These are phyloP conservation scores for Solanum acaule DNA, from an alignment of 257 asterid genomes.

Conservation along the genomic window DNA sequence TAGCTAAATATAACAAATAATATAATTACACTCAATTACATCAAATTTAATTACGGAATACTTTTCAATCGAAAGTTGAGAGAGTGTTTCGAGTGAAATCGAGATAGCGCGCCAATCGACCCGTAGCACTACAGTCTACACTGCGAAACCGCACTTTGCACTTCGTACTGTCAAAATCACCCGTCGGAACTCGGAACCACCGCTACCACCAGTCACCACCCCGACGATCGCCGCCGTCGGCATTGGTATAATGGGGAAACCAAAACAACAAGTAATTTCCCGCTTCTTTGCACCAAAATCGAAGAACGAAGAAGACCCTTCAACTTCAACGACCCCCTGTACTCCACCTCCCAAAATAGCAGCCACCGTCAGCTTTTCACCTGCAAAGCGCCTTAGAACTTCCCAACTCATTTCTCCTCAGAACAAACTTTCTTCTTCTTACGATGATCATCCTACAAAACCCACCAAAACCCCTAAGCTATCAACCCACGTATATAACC, in stretches of 20 bases:
- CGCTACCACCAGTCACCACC: conserved; percentile 2
- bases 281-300: conserved; percentile 87
- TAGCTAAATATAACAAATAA: too few relatives aligned
- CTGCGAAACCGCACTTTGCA: not conserved
- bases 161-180: not conserved
- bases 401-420: conserved; percentile 29
- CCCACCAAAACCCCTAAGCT: conserved; percentile 28
- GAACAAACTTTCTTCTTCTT: not conserved
- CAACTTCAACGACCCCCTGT: conserved; percentile 20
- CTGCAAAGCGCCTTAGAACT: conserved; percentile 71
- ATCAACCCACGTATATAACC: conserved; percentile 10
- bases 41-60: too few relatives aligned
- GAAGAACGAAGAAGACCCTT: conserved; percentile 9
- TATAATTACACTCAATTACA: fast-evolving
- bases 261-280: conserved; percentile 77
- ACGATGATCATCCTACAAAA: conserved; percentile 19
- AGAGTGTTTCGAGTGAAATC: not conserved
- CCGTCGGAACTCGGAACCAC: not conserved
- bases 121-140: not conserved
- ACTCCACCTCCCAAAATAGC: conserved; percentile 66
- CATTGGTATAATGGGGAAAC: conserved; percentile 53
- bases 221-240: conserved; percentile 6
- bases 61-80: too few relatives aligned
- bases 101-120: not conserved
- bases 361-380: conserved; percentile 68